Conservation (phyloP, 2,329 filamentous ascomycete genomes). For the Botryotinia calthae region DNA sequence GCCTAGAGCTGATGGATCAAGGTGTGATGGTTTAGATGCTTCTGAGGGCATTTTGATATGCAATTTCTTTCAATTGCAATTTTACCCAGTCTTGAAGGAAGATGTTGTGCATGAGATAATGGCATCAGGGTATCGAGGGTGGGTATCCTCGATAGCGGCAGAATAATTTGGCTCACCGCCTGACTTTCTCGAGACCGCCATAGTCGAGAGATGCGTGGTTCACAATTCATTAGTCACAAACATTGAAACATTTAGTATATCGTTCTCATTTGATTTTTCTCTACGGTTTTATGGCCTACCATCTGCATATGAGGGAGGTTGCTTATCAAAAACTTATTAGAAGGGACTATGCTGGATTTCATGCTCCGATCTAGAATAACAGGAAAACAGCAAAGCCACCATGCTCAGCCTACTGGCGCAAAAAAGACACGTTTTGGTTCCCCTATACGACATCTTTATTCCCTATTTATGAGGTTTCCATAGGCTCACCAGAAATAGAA, state of each 20-base stretch:
- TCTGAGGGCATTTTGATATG: slow-evolving; percentile 26
- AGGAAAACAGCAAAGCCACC: slow-evolving; percentile 30
- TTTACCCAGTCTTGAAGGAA: not conserved
- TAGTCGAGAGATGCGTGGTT: not conserved
- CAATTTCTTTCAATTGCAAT: not conserved
- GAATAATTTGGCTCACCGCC: slow-evolving; percentile 11
- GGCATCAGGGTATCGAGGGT: not conserved
- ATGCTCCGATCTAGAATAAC: slow-evolving; percentile 38
- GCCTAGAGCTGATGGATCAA: slow-evolving; percentile 74
- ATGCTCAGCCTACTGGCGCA: slow-evolving; percentile 31
- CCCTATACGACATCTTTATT: slow-evolving; percentile 32
- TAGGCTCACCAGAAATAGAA: slow-evolving; percentile 48
- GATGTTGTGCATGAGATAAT: not conserved
- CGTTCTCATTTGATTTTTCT: slow-evolving; percentile 3
- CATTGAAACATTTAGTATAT: not conserved
- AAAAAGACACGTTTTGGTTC: slow-evolving; percentile 31
- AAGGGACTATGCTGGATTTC: slow-evolving; percentile 38
- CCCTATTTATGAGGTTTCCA: slow-evolving; percentile 50
- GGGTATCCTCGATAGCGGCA: slow-evolving; percentile 1
- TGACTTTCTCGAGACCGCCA: not conserved
- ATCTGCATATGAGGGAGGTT: slow-evolving; percentile 11
- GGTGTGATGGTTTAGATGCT: slow-evolving; percentile 54
- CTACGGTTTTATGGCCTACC: slow-evolving; percentile 7
- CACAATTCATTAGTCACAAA: not conserved
- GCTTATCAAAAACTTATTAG: slow-evolving; percentile 16